These are phyloP conservation scores for Leptomonas pyrrhocoris DNA, from an alignment of 208 protist species.

Conservation along the genomic window DNA sequence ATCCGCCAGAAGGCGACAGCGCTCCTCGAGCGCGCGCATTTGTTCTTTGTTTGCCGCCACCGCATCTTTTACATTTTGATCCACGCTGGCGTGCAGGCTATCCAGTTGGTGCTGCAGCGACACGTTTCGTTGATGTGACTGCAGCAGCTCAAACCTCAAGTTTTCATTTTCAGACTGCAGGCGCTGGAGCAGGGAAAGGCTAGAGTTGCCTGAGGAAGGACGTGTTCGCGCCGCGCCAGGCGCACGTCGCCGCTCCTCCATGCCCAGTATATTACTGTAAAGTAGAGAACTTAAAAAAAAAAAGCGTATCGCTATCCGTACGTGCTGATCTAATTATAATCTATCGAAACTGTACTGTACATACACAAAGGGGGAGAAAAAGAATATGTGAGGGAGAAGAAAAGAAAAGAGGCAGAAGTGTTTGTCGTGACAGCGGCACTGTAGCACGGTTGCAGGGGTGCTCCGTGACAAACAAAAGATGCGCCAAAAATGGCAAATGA, in stretches of 20 bases:
- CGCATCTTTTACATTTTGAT: conserved; percentile 20
- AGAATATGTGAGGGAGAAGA: no score
- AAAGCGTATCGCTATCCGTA: no score
- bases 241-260: conserved; percentile 6
- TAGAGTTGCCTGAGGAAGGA: conserved; percentile 1
- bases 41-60: conserved; percentile 20
- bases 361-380: no score
- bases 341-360: no score
- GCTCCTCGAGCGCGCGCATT: conserved; percentile 41
- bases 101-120: conserved; percentile 39
- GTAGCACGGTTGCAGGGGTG: no score
- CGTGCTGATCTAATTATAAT: no score
- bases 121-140: conserved; percentile 27
- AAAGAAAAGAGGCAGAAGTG: no score
- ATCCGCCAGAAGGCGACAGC: conserved; percentile 57
- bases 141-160: conserved; percentile 56
- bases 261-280: background rate
- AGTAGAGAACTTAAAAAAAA: no score
- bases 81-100: conserved; percentile 12
- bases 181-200: conserved; percentile 25
- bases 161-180: conserved; percentile 69
- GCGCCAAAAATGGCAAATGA: no score
- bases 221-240: conserved; percentile 1
- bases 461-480: no score
- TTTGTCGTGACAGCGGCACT: no score